Evolutionary conservation across 345 rosid genomes (phyloP).

Genomic region (Eucalyptus guilfoylei): DNA sequence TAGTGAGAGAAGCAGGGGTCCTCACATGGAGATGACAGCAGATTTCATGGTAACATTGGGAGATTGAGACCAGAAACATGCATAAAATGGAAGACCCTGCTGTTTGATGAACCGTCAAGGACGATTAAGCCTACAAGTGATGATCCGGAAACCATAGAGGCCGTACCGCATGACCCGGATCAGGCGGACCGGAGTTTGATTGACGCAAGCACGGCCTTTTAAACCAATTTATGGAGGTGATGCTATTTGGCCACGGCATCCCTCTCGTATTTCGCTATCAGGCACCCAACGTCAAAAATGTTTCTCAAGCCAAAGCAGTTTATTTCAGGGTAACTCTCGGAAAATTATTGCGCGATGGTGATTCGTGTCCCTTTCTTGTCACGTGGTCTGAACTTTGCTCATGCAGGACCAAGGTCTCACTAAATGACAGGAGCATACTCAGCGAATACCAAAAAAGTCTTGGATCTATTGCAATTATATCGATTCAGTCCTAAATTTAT

Average conservation of each 20-base stretch:
- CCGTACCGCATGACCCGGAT: neutral
- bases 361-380: neutral
- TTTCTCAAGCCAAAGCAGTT: neutral
- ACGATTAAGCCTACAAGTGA: neutral
- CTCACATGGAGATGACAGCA: neutral
- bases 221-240: neutral
- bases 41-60: neutral
- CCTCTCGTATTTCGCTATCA: neutral
- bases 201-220: neutral
- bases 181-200: neutral
- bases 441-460: fast-evolving
- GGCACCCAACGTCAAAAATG: neutral
- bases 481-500: fast-evolving
- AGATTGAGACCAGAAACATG: neutral
- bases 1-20: neutral
- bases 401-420: neutral
- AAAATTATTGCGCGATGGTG: neutral
- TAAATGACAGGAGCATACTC: neutral
- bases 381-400: neutral
- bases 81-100: neutral
- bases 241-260: neutral
- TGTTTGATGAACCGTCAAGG: neutral
- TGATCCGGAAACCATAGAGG: neutral
- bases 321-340: neutral
- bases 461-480: fast-evolving